A percentile compares a stretch with the other conserved stretches of the same genome.
Conservation (phyloP, 2,329 filamentous ascomycete genomes). For the Elsinoe necatrix region DNA sequence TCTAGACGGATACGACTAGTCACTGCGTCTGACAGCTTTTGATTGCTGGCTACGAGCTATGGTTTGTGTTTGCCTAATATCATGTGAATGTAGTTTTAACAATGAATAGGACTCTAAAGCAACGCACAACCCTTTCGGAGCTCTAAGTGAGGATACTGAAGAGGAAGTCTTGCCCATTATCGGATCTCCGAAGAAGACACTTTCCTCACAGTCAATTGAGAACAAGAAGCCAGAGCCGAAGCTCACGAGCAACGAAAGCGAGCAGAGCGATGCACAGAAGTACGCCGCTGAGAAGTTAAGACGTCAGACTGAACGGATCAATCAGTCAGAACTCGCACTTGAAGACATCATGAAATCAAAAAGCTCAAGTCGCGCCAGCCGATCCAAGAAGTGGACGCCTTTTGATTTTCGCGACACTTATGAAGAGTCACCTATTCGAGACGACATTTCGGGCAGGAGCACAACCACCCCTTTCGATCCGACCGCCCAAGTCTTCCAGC, state of each 20-base stretch:
- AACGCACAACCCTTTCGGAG: conserved; percentile 5
- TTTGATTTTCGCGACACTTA: conserved; percentile 22
- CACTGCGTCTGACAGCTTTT: too few relatives aligned
- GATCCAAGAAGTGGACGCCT: conserved; percentile 22
- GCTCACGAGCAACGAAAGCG: background rate
- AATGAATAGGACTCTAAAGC: background rate
- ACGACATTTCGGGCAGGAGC: conserved; percentile 6
- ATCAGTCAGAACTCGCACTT: background rate
- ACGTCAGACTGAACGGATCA: conserved; percentile 9
- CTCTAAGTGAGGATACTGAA: background rate
- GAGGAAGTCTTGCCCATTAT: background rate
- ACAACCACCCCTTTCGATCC: conserved; percentile 20
- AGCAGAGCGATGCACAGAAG: background rate
- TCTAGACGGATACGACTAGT: too few relatives aligned
- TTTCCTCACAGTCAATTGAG: background rate
- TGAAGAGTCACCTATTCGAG: conserved; percentile 18
- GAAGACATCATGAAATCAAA: conserved; percentile 10
- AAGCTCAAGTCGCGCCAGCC: conserved; percentile 2
- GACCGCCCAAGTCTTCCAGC: conserved; percentile 27
- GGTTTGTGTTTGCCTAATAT: background rate
- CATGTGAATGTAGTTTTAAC: background rate
- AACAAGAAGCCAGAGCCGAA: background rate
- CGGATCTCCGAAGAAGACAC: background rate
- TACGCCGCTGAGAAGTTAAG: conserved; percentile 10
- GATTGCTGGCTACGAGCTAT: background rate